Conservation (phyloP, 371 early-diverging fungal species). For the Rhizomucor miehei region DNA sequence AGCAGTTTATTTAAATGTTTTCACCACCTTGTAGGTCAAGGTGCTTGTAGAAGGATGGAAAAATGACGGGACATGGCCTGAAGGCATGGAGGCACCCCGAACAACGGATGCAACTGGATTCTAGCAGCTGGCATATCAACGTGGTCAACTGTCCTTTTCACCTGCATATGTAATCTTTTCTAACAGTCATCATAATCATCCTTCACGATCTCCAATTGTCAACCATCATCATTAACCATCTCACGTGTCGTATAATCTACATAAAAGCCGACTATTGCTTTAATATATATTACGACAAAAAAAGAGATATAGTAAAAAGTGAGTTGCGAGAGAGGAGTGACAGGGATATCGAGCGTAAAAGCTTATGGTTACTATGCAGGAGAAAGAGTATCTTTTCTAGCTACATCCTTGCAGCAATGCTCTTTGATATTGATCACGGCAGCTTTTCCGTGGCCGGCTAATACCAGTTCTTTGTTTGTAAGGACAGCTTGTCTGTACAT, state of each 20-base stretch:
- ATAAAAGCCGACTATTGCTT: no score
- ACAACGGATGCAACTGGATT: neutral
- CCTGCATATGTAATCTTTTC: no score
- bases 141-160: no score
- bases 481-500: conserved; percentile 34
- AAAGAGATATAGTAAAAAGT: no score
- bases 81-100: conserved; percentile 23
- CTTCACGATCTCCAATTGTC: no score
- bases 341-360: no score
- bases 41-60: conserved; percentile 38
- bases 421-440: conserved; percentile 24
- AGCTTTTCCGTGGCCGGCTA: conserved; percentile 31
- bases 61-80: conserved; percentile 41
- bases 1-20: neutral
- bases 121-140: no score
- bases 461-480: conserved; percentile 29
- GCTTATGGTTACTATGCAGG: neutral
- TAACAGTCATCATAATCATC: no score
- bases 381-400: neutral
- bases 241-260: no score
- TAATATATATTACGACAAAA: no score
- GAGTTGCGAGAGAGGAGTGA: no score
- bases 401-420: conserved; percentile 3
- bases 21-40: conserved; percentile 21
- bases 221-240: no score